Evolutionary conservation across 2,329 filamentous ascomycete genomes (phyloP).

Genomic region (Penicillium sp.): DNA sequence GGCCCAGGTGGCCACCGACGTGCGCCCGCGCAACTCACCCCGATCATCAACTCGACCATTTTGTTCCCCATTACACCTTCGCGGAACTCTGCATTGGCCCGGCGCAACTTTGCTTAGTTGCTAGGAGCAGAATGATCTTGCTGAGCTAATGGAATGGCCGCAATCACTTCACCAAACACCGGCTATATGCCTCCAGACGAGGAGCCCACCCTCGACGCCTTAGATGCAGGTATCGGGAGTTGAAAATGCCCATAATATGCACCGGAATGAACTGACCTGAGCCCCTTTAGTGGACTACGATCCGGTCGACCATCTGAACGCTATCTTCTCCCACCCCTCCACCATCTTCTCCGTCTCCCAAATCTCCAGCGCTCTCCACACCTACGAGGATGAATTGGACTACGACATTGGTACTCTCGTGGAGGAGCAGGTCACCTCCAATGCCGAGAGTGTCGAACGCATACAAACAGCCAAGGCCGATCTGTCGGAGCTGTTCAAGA

Average conservation of each 20-base stretch:
- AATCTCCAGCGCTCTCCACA: constrained; percentile 73
- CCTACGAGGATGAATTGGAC: constrained; percentile 81
- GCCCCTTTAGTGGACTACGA: constrained; percentile 75
- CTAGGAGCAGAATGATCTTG: constrained; percentile 22
- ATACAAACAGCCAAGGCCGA: constrained; percentile 92
- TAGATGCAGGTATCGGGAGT: constrained; percentile 48
- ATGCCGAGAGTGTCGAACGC: constrained; percentile 83
- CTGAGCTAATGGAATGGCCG: constrained; percentile 41
- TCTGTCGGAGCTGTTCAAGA: constrained; percentile 85
- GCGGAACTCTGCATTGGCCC: constrained; percentile 20
- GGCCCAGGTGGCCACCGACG: constrained; percentile 17
- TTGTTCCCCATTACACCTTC: constrained; percentile 11
- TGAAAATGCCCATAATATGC: constrained; percentile 5
- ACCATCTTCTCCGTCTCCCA: constrained; percentile 76
- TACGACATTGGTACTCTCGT: constrained; percentile 74
- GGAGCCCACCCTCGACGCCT: constrained; percentile 41
- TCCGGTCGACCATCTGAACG: constrained; percentile 89
- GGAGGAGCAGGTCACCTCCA: constrained; percentile 77
- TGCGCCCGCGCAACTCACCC: constrained; percentile 12
- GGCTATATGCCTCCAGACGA: constrained; percentile 46
- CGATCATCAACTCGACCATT: constrained; percentile 8
- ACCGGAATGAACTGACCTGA: constrained; percentile 9
- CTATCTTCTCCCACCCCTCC: constrained; percentile 88
- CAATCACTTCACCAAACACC: constrained; percentile 35
- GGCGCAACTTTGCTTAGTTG: constrained; percentile 20